Conservation (phyloP, 2,329 filamentous ascomycete genomes). For the Fusarium tricinctum region DNA sequence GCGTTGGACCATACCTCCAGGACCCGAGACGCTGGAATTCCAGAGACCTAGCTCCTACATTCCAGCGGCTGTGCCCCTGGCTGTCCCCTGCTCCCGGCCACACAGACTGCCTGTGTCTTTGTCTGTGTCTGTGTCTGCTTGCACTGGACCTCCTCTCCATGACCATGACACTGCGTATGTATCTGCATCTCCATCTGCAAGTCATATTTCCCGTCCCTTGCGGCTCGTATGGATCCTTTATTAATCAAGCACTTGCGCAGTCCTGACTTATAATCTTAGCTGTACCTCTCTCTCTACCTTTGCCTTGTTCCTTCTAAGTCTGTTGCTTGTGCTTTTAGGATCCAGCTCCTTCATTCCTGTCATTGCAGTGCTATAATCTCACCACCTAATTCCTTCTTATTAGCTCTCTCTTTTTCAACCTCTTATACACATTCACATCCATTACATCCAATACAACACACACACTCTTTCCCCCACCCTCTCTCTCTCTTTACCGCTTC, state of each 20-base stretch:
- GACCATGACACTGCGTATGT: not conserved
- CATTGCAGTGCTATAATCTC: not conserved
- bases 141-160: not conserved
- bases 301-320: constrained; percentile 1
- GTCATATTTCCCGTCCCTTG: not conserved
- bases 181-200: not conserved
- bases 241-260: constrained; percentile 26
- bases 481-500: constrained; percentile 3
- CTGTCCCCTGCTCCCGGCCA: constrained; percentile 16
- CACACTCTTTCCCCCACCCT: constrained; percentile 7
- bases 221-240: constrained; percentile 24
- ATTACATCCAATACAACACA: not conserved
- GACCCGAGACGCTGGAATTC: constrained; percentile 36
- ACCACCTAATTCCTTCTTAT: not conserved
- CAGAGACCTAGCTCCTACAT: constrained; percentile 30
- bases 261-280: not conserved
- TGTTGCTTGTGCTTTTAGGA: constrained; percentile 2
- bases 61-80: constrained; percentile 20
- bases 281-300: not conserved
- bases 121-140: constrained; percentile 9
- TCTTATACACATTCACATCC: not conserved
- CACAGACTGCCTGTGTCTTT: constrained; percentile 9
- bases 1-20: not conserved
- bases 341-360: constrained; percentile 10
- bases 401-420: constrained; percentile 7